Conservation (phyloP, 176 grass and related monocot species). For the Thalia dealbata region DNA sequence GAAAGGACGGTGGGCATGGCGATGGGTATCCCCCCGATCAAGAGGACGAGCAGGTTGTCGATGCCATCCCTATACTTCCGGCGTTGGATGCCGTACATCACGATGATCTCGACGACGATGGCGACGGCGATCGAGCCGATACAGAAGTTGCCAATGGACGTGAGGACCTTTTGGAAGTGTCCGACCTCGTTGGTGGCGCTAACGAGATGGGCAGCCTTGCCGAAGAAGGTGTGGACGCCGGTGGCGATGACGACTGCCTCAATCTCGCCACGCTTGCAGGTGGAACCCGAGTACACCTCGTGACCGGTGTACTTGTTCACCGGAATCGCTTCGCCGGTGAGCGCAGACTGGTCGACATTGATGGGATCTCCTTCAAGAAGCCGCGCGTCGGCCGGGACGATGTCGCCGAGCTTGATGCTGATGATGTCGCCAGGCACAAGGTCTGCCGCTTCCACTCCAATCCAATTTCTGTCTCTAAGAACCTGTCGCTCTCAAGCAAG, state of each 20-base stretch:
- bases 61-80: constrained; percentile 84
- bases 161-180: constrained; percentile 90
- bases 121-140: constrained; percentile 63
- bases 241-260: constrained; percentile 79
- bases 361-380: constrained; percentile 73
- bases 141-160: constrained; percentile 91
- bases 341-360: constrained; percentile 80
- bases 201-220: constrained; percentile 87
- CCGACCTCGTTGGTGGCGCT: constrained; percentile 83
- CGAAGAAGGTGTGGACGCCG: constrained; percentile 94
- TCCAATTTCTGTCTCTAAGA: constrained; percentile 59
- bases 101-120: constrained; percentile 52
- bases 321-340: constrained; percentile 73
- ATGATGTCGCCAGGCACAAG: constrained; percentile 85
- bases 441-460: constrained; percentile 45
- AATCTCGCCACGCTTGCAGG: constrained; percentile 92
- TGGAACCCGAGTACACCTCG: constrained; percentile 74
- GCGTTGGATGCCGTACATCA: constrained; percentile 84
- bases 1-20: constrained; percentile 98
- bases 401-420: constrained; percentile 84
- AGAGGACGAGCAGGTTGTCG: constrained; percentile 83
- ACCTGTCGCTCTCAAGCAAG: constrained; percentile 24
- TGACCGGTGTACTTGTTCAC: constrained; percentile 54
- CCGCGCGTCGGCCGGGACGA: constrained; percentile 64
- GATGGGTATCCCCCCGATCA: constrained; percentile 94